Percentiles rank a stretch among this genome's conserved stretches.
Evolutionary conservation across 2,329 filamentous ascomycete species (phyloP).

Genomic region (Aspergillus bombycis): DNA sequence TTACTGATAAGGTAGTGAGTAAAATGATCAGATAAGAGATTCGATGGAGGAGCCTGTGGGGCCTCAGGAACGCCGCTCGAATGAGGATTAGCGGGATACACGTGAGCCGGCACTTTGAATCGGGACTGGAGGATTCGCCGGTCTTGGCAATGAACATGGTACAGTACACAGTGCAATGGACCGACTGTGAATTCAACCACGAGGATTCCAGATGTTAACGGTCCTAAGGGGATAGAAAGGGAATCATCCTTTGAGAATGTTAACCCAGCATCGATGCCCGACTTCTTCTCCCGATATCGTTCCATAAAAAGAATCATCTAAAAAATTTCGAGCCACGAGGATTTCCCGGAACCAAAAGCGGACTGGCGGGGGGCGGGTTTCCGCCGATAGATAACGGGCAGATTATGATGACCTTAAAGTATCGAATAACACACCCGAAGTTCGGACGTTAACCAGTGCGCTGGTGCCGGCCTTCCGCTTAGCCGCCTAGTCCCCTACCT

Average conservation of each 20-base stretch:
- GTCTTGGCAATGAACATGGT: background rate
- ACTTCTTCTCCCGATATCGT: background rate
- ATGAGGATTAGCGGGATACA: background rate
- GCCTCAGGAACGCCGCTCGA: background rate
- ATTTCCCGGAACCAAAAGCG: slow-evolving; percentile 23
- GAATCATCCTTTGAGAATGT: background rate
- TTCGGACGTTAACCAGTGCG: slow-evolving; percentile 32
- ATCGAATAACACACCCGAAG: slow-evolving; percentile 39
- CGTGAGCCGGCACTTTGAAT: background rate
- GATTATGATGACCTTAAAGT: slow-evolving; percentile 39
- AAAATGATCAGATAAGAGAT: slow-evolving; percentile 16
- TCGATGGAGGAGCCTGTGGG: slow-evolving; percentile 5
- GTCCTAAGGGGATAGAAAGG: background rate
- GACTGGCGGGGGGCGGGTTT: slow-evolving; percentile 19
- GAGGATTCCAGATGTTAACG: background rate
- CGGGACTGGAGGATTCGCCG: background rate
- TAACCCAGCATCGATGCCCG: background rate
- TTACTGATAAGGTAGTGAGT: slow-evolving; percentile 5
- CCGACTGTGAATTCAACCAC: background rate
- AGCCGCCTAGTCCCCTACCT: slow-evolving; percentile 9
- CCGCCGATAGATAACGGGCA: slow-evolving; percentile 35
- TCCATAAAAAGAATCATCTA: background rate
- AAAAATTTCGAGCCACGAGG: slow-evolving; percentile 5
- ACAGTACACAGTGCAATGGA: background rate
- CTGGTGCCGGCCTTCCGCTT: slow-evolving; percentile 14